Evolutionary conservation across 2,329 filamentous ascomycete genomes (phyloP), one percentile per base, ranked within the genome.

Genomic region (Zarea fungicola): DNA sequence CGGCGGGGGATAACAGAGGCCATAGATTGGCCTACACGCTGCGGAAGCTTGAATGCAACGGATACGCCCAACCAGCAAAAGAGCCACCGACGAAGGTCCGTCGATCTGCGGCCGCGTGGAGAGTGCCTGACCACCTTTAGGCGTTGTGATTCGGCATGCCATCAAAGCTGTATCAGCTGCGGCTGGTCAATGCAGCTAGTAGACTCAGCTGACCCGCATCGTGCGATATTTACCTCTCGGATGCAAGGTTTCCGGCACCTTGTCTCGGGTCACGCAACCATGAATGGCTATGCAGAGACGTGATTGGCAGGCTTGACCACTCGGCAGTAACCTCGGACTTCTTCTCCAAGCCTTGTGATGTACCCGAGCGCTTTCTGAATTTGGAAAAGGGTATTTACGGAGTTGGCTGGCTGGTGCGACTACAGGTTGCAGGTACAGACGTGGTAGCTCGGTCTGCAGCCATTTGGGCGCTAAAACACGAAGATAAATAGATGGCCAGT

Each of bases 271-370:
- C 32, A n/a, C 41, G n/a, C 28, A 19, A 34, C 11, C 26, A 42
- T 16, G 28, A 32, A 26, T 26, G 32, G 41, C 41, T 19, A 23
- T 42, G 4, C 4, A 23, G 28, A 42, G 41, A 25, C n/a, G 18
- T 42, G 18, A 42, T 42, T 32, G 41, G 25, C 19, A 42, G 41
- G 41, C 41, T 32, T 32, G 41, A 14, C 26, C 41, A n/a, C 32
- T 21, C 5, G 41, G 14, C 36, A 10, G 41, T 32, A 28, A 28
- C 28, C 32, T 25, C 14, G 18, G 16, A 19, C 19, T 3, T 11
- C 40, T 26, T 43, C 14, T 13, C 6, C 11, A 3, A n/a, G n/a
- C n/a, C 14, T 43, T 29, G 5, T 29, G 28, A 43, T 28, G 41
- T 29, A 18, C 29, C 8, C 22, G 13, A 14, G 3, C 22, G 41